Percentiles rank a stretch among this genome's conserved stretches.
phyloP scores from a whole-genome alignment of 129 eudicot species.

The Ambrosia artemisiifolia region DNA sequence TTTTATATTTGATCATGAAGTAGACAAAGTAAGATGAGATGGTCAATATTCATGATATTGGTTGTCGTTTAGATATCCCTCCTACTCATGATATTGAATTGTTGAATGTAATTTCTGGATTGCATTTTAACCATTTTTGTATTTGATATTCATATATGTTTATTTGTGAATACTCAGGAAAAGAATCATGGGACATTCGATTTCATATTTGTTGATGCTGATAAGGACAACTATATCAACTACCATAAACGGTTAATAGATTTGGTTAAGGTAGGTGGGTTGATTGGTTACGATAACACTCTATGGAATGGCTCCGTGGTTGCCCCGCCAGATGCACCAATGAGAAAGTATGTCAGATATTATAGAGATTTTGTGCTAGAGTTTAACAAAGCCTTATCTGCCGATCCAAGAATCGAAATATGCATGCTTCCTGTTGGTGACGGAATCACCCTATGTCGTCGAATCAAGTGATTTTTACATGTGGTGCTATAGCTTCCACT shows the following conservation, averaged over 20 bases:
- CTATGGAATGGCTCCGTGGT: slow-evolving; percentile 85
- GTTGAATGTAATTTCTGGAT: no score
- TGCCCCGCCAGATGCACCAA: slow-evolving; percentile 63
- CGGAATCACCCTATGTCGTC: slow-evolving; percentile 87
- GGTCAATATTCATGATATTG: no score
- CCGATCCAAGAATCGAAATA: slow-evolving; percentile 80
- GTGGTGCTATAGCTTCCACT: not conserved
- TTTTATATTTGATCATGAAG: no score
- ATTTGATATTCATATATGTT: not conserved
- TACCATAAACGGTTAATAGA: slow-evolving; percentile 78
- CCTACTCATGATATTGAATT: no score
- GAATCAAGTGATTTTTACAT: slow-evolving; percentile 38
- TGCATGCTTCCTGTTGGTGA: slow-evolving; percentile 92
- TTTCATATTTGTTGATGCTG: slow-evolving; percentile 83
- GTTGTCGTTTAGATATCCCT: no score
- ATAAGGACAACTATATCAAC: slow-evolving; percentile 78
- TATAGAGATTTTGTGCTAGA: slow-evolving; percentile 77
- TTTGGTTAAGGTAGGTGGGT: slow-evolving; percentile 73
- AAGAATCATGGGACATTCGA: slow-evolving; percentile 67
- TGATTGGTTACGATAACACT: slow-evolving; percentile 93
- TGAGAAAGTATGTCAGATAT: slow-evolving; percentile 73
- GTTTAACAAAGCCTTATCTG: slow-evolving; percentile 76
- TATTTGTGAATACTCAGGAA: slow-evolving; percentile 34
- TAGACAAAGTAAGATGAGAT: no score
- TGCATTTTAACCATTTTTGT: no score